Conservation (phyloP, 306 rosid species). For the Geum urbanum region DNA sequence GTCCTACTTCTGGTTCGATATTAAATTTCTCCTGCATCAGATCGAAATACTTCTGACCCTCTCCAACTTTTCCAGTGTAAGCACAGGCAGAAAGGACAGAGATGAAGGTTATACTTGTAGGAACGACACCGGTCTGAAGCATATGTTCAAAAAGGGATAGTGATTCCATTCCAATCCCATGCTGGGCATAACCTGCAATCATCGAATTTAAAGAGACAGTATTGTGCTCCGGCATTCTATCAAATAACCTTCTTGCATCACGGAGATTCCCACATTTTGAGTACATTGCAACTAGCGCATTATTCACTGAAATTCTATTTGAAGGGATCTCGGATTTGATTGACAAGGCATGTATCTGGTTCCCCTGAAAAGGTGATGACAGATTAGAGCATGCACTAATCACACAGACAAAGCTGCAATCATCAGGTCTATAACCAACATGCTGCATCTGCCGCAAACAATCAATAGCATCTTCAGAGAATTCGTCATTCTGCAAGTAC, state of each 20-base stretch:
- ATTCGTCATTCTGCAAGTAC: constrained; percentile 58
- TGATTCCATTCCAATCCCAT: constrained; percentile 59
- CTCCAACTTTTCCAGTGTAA: constrained; percentile 73
- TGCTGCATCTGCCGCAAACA: constrained; percentile 59
- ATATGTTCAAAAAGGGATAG: constrained; percentile 55
- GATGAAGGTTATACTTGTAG: constrained; percentile 64
- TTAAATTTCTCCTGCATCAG: constrained; percentile 70
- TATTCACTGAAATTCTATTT: constrained; percentile 62
- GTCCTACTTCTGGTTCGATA: constrained; percentile 68
- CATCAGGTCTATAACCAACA: constrained; percentile 56
- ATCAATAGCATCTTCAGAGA: constrained; percentile 59
- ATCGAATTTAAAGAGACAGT: constrained; percentile 58
- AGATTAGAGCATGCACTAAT: constrained; percentile 75
- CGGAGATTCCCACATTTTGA: constrained; percentile 71
- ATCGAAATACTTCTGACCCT: constrained; percentile 59
- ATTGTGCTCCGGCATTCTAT: constrained; percentile 65
- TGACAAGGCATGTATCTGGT: constrained; percentile 64
- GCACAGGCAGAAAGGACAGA: constrained; percentile 72
- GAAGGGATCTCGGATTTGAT: constrained; percentile 69
- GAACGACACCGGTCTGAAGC: constrained; percentile 49
- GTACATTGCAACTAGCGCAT: constrained; percentile 79
- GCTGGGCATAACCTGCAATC: constrained; percentile 81
- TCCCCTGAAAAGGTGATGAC: constrained; percentile 70
- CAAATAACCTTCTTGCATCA: constrained; percentile 67
- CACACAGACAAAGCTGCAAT: constrained; percentile 68